A percentile compares a stretch with the other conserved stretches of the same genome.
Evolutionary conservation across 371 early-diverging fungal genomes (phyloP).

Genomic region (Syncephalastrum sp.): DNA sequence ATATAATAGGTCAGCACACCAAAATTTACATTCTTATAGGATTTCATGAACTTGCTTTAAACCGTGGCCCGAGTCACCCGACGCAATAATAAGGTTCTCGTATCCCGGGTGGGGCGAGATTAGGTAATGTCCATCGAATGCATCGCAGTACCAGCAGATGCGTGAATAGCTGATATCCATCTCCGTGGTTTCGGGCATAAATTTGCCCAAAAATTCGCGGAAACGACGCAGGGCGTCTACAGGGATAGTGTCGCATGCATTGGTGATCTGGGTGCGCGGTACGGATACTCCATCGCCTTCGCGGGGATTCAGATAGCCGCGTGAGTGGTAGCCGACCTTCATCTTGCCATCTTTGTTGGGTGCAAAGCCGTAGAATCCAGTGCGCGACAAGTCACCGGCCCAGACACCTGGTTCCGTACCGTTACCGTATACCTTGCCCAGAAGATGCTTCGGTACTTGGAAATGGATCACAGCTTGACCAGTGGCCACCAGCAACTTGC

Average conservation of each 20-base stretch:
- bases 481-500: constrained; percentile 34
- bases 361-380: constrained; percentile 57
- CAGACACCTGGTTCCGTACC: constrained; percentile 42
- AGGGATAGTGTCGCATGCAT: constrained; percentile 41
- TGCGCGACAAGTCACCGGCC: constrained; percentile 49
- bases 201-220: constrained; percentile 31
- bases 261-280: constrained; percentile 42
- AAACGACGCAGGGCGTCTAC: constrained; percentile 28
- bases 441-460: constrained; percentile 10
- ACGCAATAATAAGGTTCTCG: constrained; percentile 39
- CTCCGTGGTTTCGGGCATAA: constrained; percentile 29
- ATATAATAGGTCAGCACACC: not conserved
- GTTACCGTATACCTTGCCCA: not conserved
- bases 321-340: constrained; percentile 51
- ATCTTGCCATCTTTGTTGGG: constrained; percentile 41
- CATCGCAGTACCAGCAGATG: constrained; percentile 48
- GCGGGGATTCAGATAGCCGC: constrained; percentile 45
- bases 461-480: constrained; percentile 58
- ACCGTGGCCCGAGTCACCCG: constrained; percentile 54
- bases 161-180: constrained; percentile 33
- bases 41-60: constrained; percentile 34
- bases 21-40: not conserved
- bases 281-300: constrained; percentile 28
- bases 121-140: constrained; percentile 45
- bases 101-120: constrained; percentile 42